Base-by-base conservation (phyloP, 2,329 filamentous ascomycete genomes). In the Fusarium agapanthi region DNA sequence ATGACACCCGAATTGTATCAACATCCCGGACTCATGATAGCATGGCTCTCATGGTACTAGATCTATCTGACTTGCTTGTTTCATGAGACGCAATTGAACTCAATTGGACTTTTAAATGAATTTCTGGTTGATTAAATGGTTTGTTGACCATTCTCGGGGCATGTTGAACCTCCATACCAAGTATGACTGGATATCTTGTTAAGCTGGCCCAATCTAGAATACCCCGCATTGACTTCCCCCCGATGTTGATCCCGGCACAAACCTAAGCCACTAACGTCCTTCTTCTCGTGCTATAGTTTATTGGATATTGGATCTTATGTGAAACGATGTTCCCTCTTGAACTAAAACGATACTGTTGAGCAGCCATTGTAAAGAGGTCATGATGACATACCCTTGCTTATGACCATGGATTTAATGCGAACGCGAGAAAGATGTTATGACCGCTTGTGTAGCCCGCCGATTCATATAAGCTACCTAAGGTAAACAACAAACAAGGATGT, bases 401-500 rank as follows among this genome's bases (percentile, higher is more conserved):
- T 35, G 22, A 18, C 37, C 11, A 38, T 50, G 24, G 12, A 20
- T 34, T 50, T 7, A 59, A 50, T 66, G 50, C 44, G 11, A 30
- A 50, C 43, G 40, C n/a, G 16, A 58, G 40, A 66, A 34, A 24
- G 26, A 64, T 45, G 59, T 28, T 55, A n/a, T 48, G 40, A 30
- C 30, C 35, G 44, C 30, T 40, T 45, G 20, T 26, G 34, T 57
- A 30, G 41, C 34, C 40, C 38, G 16, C 16, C 40, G 22, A 34
- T 57, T 59, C 41, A 59, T 61, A 30, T 22, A 44, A 65, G 51
- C 43, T 58, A 66, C n/a, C n/a, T n/a, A n/a, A n/a, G 32, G 32
- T 34, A 34, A 59, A 66, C 47, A 66, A 66, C 63, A 50, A 65
- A 66, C 61, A 66, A 50, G 63, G 63, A 48, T 66, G 48, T 59